Evolutionary conservation across 805 yeast species (phyloP).

Genomic region (Metschnikowia proteae): DNA sequence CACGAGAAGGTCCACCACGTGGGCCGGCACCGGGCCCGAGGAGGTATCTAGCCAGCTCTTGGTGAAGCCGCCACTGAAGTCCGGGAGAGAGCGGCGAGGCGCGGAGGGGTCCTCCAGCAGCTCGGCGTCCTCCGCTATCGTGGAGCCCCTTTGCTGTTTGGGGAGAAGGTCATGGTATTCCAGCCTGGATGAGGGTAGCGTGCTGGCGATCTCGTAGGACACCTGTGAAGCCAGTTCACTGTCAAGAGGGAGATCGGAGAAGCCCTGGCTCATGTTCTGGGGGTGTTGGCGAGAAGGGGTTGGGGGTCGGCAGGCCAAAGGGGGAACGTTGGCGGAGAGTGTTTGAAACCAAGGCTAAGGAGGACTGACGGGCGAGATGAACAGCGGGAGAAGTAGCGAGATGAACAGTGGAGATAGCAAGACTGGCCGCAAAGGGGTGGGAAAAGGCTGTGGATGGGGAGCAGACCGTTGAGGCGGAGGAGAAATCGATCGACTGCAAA

Average conservation of each 20-base stretch:
- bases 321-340: too few species aligned
- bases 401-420: not conserved
- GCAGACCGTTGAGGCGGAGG: not conserved
- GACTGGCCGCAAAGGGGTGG: not conserved
- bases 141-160: not conserved
- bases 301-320: too few species aligned
- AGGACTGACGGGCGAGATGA: too few species aligned
- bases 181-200: conserved; percentile 5
- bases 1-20: conserved; percentile 25
- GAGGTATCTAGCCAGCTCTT: conserved; percentile 6
- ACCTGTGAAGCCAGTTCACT: conserved; percentile 10
- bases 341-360: too few species aligned
- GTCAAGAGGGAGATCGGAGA: conserved; percentile 8
- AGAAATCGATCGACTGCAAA: conserved; percentile 17
- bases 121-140: too few species aligned
- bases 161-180: not conserved
- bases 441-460: not conserved
- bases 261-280: conserved; percentile 9
- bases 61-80: conserved; percentile 7
- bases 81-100: not conserved
- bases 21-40: conserved; percentile 14
- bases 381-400: too few species aligned
- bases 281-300: not conserved
- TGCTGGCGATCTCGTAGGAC: conserved; percentile 2
- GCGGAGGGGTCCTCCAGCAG: too few species aligned